Evolutionary conservation across 345 rosid species (phyloP), one percentile per base, ranked within the genome.

Genomic region (Diplotaxis tenuifolia): DNA sequence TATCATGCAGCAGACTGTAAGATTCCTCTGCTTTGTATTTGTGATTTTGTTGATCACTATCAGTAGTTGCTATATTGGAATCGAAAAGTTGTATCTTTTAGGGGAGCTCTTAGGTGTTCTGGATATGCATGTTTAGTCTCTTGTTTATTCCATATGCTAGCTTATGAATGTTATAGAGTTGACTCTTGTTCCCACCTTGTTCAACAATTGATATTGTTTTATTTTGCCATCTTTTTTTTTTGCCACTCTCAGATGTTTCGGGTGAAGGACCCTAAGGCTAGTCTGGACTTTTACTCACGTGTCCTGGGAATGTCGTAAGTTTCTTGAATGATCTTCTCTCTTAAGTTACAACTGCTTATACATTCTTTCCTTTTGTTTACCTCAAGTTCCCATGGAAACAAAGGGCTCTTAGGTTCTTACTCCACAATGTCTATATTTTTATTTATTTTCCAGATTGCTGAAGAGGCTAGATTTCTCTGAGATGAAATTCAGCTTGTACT

Each of bases 231-330:
- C 14, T 53, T 15, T 50, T 28, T 15, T 50, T 28, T 22, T 65
- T 19, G 47, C 3, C 53, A 12, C 77, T 53, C 21, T 68, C 87
- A 95, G 97, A 95, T 95, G 99, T 88, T 77, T 80, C 88, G 97
- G 21, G 86, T 92, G 71, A 95, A 95, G 85, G 97, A 95, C 76
- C 99, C 99, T 4, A 89, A 89, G 81, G 82, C 77, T 40, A 92
- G 96, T 77, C 93, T 91, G 27, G 96, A 91, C 71, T 94, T 91
- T 70, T 91, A 91, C 78, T 86, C 97, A 75, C 95, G 90, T 61
- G 89, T 89, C 15, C 76, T 94, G 85, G 98, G 98, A 78, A 89
- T 94, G 98, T 84, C 95, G 97, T 94, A 86, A 83, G 98, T 83
- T 22, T 21, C 59, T 42, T 21, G 40, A n/a, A 7, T 61, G 29